Evolutionary conservation across 495 filamentous ascomycete species (phyloP).

Genomic region (Cercophora sp.): DNA sequence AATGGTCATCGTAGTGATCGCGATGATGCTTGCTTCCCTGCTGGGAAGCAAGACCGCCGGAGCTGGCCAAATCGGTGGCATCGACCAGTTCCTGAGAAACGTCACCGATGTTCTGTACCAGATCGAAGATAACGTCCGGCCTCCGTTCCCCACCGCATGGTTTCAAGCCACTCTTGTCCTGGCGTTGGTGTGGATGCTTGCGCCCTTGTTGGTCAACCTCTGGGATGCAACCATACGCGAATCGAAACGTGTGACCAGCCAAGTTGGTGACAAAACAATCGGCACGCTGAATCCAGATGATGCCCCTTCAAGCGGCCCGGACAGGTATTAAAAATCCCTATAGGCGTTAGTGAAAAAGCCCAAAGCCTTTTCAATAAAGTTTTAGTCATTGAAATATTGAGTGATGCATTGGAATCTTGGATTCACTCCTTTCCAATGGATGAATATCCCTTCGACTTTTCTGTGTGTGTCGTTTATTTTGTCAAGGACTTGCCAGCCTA

Average conservation of each 20-base stretch:
- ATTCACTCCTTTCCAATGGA: too few species aligned
- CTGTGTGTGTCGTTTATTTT: too few species aligned
- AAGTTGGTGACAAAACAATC: too few species aligned
- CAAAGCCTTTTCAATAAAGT: too few species aligned
- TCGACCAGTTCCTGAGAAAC: constrained; percentile 1
- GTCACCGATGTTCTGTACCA: constrained; percentile 3
- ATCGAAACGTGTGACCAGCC: background rate
- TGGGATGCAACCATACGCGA: constrained; percentile 1
- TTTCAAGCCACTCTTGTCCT: constrained; percentile 1
- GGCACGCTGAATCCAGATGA: too few species aligned
- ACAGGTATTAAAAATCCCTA: too few species aligned
- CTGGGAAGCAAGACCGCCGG: constrained; percentile 7
- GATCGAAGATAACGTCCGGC: constrained; percentile 4
- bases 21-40: constrained; percentile 5
- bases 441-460: too few species aligned
- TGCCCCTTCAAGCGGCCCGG: too few species aligned
- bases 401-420: too few species aligned
- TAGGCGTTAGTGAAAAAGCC: too few species aligned
- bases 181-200: constrained; percentile 7
- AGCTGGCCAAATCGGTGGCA: constrained; percentile 1
- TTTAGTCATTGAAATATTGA: too few species aligned
- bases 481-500: too few species aligned
- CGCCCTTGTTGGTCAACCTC: constrained; percentile 6
- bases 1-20: constrained; percentile 1
- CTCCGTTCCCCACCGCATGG: constrained; percentile 6